These are phyloP conservation scores for Salicornia ramosissima DNA, from an alignment of 148 eudicot genomes.

Conservation along the genomic window DNA sequence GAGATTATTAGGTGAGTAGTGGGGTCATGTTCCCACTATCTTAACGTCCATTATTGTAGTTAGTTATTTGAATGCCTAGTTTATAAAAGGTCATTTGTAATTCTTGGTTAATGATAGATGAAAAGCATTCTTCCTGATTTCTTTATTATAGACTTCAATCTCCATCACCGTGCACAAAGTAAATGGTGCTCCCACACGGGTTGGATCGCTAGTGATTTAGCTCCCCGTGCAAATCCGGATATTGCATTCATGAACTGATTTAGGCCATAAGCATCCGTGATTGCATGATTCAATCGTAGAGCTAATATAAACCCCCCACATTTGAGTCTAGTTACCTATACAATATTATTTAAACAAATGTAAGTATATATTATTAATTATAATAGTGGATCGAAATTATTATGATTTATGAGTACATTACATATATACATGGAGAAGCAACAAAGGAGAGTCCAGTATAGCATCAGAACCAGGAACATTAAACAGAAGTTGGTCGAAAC, in stretches of 20 bases:
- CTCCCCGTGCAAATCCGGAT: constrained; percentile 33
- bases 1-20: constrained; percentile 20
- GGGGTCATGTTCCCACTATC: too few relatives aligned
- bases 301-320: constrained; percentile 33
- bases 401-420: background rate
- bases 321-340: constrained; percentile 30
- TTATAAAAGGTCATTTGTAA: too few relatives aligned
- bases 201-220: background rate
- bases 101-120: too few relatives aligned
- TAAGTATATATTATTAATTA: too few relatives aligned
- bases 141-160: constrained; percentile 30
- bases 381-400: too few relatives aligned
- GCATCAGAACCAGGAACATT: constrained; percentile 23
- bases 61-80: too few relatives aligned
- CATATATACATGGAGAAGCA: constrained; percentile 24
- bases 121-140: too few relatives aligned
- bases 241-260: constrained; percentile 36
- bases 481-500: constrained; percentile 22
- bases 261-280: constrained; percentile 30
- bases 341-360: too few relatives aligned
- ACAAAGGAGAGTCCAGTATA: constrained; percentile 19
- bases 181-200: constrained; percentile 40
- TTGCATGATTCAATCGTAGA: constrained; percentile 29
- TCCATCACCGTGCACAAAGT: constrained; percentile 30
- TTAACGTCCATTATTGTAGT: too few relatives aligned